A percentile compares a stretch with the other conserved stretches of the same genome.
phyloP scores from a whole-genome alignment of 352 stramenopile genomes.

The Globisporangium solare region DNA sequence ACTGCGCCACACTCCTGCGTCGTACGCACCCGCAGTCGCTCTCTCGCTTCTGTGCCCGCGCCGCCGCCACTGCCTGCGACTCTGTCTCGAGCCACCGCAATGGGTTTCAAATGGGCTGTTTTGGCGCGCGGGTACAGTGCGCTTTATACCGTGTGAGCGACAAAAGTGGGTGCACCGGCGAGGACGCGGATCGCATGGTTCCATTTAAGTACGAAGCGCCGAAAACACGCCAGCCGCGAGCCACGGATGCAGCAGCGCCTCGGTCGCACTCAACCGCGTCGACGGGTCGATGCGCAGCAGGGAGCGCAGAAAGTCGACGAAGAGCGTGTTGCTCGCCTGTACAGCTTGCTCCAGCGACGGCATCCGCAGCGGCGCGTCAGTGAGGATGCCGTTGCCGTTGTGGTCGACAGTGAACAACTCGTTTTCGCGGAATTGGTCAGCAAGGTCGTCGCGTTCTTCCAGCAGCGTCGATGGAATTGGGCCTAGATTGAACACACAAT shows the following conservation, averaged over 20 bases:
- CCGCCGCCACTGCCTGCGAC: background rate
- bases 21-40: conserved; percentile 5
- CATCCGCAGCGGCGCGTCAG: conserved; percentile 16
- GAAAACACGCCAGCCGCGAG: conserved; percentile 62
- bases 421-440: conserved; percentile 54
- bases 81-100: background rate
- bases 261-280: conserved; percentile 37
- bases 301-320: conserved; percentile 64
- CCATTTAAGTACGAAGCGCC: conserved; percentile 27
- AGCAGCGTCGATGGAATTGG: conserved; percentile 65
- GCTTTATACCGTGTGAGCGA: background rate
- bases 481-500: conserved; percentile 21
- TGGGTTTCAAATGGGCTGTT: conserved; percentile 6
- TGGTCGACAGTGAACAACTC: conserved; percentile 48
- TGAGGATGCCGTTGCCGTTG: conserved; percentile 44
- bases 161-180: conserved; percentile 13
- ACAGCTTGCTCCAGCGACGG: conserved; percentile 56
- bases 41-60: background rate
- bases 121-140: conserved; percentile 1
- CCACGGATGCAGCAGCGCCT: conserved; percentile 64
- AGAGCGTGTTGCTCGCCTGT: conserved; percentile 46
- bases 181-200: too few species aligned
- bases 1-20: too few species aligned
- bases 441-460: conserved; percentile 36
- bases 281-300: conserved; percentile 66